Base-by-base conservation (phyloP, 495 filamentous ascomycete genomes). In the Penicillium cosmopolitanum region DNA sequence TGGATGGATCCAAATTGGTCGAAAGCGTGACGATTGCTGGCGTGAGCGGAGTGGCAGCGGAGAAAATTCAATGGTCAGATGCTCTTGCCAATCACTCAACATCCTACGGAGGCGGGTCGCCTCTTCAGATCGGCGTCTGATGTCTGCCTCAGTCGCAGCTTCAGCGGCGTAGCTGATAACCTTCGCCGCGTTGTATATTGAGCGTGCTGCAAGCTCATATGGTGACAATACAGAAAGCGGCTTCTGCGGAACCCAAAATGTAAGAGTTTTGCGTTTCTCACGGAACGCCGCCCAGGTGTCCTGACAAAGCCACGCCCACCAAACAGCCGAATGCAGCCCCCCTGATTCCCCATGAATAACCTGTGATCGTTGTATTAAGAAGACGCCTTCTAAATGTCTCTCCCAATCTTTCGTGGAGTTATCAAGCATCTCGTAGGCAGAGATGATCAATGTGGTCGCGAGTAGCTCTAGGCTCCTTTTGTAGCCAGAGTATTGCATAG, bases 231-330 rank as follows among this genome's bases (percentile, higher is more conserved):
- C 44, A 19, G 66, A 66, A 15, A 64, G 42, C 8, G 55, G 58
- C 31, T 60, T 65, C 15, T 66, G 56, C 4, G 69, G 69, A 21
- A 46, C 50, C 62, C 64, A 72, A 40, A 67, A 69, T 7, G 56
- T 64, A 21, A 69, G 63, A 11, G 64, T 57, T n/a, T 66, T 64
- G 34, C 69, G 66, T 25, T 63, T 62, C 46, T 72, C 66, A 23
- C 69, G 69, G 42, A 72, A 61, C 2, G 69, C 66, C 5, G 63
- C 66, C 69, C 69, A 72, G 12, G 62, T 54, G 42, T 72, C 69
- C 42, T 72, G 69, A n/a, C 66, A 61, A 5, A 72, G 50, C 69
- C 69, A 72, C 16, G 64, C 63, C 69, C 69, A 69, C 69, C 69
- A 72, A n/a, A 72, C 64, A 0, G 64, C 66, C 18, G 68, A 62